Conservation (phyloP, 1,139 yeast genomes). For the Kazachstania sp. region DNA sequence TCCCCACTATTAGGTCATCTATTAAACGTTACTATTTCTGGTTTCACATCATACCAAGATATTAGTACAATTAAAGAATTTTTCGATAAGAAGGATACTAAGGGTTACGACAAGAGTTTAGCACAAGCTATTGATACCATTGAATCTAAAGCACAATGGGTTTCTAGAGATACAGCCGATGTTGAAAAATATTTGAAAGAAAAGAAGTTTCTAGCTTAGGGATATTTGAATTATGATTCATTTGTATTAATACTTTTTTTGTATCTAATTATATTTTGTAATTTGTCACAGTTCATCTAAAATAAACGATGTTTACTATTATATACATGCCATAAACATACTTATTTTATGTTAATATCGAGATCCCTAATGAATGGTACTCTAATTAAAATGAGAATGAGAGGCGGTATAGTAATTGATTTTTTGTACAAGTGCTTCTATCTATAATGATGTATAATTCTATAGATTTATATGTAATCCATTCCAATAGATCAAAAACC, state of each 20-base stretch:
- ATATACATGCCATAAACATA: too few relatives aligned
- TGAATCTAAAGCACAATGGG: slow-evolving; percentile 56
- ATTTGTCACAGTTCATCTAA: too few relatives aligned
- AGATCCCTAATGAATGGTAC: too few relatives aligned
- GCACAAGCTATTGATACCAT: slow-evolving; percentile 65
- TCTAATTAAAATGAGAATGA: too few relatives aligned
- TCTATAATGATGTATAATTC: too few relatives aligned
- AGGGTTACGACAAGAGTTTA: slow-evolving; percentile 65
- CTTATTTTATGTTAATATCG: too few relatives aligned
- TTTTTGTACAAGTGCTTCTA: too few relatives aligned
- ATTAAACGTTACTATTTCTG: slow-evolving; percentile 51
- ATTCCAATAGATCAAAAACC: too few relatives aligned
- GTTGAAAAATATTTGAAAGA: slow-evolving; percentile 47
- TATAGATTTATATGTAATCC: too few relatives aligned
- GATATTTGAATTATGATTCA: not conserved
- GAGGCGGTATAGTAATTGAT: too few relatives aligned
- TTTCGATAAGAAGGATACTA: slow-evolving; percentile 53
- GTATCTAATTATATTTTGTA: not conserved
- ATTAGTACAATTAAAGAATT: slow-evolving; percentile 50
- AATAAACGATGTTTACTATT: too few relatives aligned
- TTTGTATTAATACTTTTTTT: not conserved
- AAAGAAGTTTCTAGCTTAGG: slow-evolving; percentile 34
- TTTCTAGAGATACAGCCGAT: slow-evolving; percentile 48
- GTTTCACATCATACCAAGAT: slow-evolving; percentile 56
- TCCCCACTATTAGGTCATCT: slow-evolving; percentile 70